Base-by-base conservation (phyloP, 2,329 filamentous ascomycete species). In the Tolypocladium sp. region DNA sequence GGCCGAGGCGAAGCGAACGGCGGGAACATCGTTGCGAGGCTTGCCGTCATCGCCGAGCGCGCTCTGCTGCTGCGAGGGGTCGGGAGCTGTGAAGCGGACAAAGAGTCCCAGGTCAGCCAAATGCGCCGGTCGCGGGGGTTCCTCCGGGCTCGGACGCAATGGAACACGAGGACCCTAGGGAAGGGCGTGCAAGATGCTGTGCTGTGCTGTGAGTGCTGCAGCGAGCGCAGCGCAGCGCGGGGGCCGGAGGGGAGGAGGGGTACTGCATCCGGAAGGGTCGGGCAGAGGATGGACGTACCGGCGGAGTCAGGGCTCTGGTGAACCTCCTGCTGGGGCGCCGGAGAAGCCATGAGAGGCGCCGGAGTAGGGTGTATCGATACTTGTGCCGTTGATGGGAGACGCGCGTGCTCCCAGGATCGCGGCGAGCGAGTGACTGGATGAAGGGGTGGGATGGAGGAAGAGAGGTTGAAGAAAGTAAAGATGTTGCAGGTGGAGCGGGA, bases 1-100 rank as follows among this genome's bases (percentile, higher is more conserved):
- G 62, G 82, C 79, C 35, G 88, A 85, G 58, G 87, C 86, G 72
- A 92, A 92, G 60, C 88, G 87, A 58, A 92, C 89, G 60, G 83
- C 78, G 59, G 78, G 77, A 58, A 70, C 69, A 60, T 73, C 59
- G 40, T 62, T 53, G 49, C 57, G 59, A 55, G 57, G 53, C 52
- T 63, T 61, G 68, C 64, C 63, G 63, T 59, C 56, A 12, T 62
- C 58, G 60, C 41, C 57, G 44, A 57, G 55, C 25, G 38, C 44
- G 27, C 46, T 33, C 46, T 37, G 49, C 17, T 17, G 38, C 25
- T 42, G 22, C 25, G 57, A 38, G 58, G 35, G 25, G 44, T 49
- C 22, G 30, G 22, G 49, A 42, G 30, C 35, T 60, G 44, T 22
- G 20, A 30, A 25, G 57, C n/a, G 13, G 44, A n/a, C 54, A 41